These are phyloP conservation scores for Pseudocercospora pini-densiflorae DNA, from an alignment of 2,329 filamentous ascomycete genomes.

Conservation along the genomic window DNA sequence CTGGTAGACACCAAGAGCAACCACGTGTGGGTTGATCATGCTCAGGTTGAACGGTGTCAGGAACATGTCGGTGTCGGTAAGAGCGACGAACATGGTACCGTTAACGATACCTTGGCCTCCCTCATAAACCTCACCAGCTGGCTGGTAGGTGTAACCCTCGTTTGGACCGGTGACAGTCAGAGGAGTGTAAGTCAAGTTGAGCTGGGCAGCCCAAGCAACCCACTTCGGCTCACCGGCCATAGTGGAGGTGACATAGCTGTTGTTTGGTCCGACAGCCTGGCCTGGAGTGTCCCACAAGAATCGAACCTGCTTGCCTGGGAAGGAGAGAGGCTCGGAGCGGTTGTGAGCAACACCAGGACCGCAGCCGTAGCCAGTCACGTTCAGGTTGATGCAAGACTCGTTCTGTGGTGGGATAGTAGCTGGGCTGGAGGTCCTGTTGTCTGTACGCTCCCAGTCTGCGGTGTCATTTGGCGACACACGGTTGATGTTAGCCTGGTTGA, in stretches of 20 bases:
- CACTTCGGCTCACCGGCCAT: slow-evolving; percentile 64
- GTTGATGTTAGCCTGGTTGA: slow-evolving; percentile 78
- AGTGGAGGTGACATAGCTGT: slow-evolving; percentile 73
- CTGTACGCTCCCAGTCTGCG: slow-evolving; percentile 66
- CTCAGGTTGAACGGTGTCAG: slow-evolving; percentile 78
- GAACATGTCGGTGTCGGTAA: slow-evolving; percentile 71
- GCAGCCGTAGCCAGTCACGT: slow-evolving; percentile 61
- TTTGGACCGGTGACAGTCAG: slow-evolving; percentile 68
- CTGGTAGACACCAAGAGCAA: slow-evolving; percentile 75
- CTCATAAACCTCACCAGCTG: slow-evolving; percentile 68
- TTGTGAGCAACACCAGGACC: slow-evolving; percentile 69
- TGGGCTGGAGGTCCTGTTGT: slow-evolving; percentile 62
- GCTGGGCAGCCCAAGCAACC: slow-evolving; percentile 76
- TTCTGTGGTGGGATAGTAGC: slow-evolving; percentile 51
- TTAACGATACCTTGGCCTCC: slow-evolving; percentile 71
- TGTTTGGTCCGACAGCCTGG: slow-evolving; percentile 74
- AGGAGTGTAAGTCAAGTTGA: slow-evolving; percentile 60
- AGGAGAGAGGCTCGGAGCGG: slow-evolving; percentile 71
- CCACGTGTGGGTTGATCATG: slow-evolving; percentile 75
- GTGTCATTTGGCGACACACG: slow-evolving; percentile 67
- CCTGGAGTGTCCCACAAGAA: slow-evolving; percentile 76
- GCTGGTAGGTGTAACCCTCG: slow-evolving; percentile 72
- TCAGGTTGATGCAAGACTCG: slow-evolving; percentile 63
- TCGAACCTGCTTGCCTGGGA: slow-evolving; percentile 72
- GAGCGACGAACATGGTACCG: slow-evolving; percentile 76